Percentiles rank a stretch among this genome's conserved stretches.
phyloP scores from a whole-genome alignment of 176 grass and related monocot genomes.

The Triticum aestivum region DNA sequence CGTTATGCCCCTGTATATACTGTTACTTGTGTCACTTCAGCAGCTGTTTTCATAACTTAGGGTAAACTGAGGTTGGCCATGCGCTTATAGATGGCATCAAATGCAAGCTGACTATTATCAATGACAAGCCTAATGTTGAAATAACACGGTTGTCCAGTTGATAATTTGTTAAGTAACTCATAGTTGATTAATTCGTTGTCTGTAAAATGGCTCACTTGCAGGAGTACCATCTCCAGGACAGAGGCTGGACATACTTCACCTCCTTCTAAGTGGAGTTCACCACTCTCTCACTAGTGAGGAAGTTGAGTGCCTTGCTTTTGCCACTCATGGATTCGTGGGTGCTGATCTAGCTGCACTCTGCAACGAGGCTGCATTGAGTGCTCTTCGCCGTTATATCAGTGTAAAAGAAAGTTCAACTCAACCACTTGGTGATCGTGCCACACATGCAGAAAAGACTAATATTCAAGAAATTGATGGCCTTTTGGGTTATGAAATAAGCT shows the following conservation, averaged over 20 bases:
- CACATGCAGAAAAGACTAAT: background rate
- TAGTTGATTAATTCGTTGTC: background rate
- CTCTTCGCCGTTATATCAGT: conserved; percentile 63
- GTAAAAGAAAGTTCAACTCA: conserved; percentile 32
- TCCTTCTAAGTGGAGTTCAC: conserved; percentile 52
- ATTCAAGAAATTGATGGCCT: conserved; percentile 21
- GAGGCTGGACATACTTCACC: conserved; percentile 76
- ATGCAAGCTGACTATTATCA: background rate
- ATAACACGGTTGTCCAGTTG: conserved; percentile 1
- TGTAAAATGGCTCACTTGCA: conserved; percentile 39
- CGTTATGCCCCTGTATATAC: background rate
- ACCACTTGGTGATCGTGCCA: conserved; percentile 14
- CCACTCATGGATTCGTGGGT: conserved; percentile 91
- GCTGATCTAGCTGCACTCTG: conserved; percentile 94
- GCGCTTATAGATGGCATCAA: background rate
- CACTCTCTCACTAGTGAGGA: conserved; percentile 57
- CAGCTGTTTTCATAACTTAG: background rate
- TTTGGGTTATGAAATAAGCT: conserved; percentile 36
- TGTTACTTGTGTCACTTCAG: background rate
- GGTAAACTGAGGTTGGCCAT: background rate
- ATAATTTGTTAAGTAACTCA: background rate
- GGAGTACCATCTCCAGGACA: conserved; percentile 84
- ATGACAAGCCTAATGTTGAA: background rate
- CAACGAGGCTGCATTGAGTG: conserved; percentile 73
- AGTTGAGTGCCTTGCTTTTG: conserved; percentile 51